Percentiles rank a stretch among this genome's conserved stretches.
Evolutionary conservation across 257 asterid species (phyloP).

Genomic region (Mitragyna speciosa): DNA sequence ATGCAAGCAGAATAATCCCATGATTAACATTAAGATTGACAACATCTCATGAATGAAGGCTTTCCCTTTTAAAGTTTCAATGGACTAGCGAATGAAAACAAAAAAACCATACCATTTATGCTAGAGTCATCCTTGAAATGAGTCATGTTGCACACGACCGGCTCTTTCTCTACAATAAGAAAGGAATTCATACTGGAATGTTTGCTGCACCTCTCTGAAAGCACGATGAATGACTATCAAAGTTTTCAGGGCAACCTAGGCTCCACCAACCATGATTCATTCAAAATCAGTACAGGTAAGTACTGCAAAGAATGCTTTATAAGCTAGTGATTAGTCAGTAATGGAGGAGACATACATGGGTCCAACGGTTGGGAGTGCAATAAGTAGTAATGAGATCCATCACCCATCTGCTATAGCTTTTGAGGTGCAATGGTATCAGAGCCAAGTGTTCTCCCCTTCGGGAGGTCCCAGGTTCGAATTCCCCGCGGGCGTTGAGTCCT

Average conservation of each 20-base stretch:
- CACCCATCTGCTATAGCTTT: too few relatives aligned
- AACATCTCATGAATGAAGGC: constrained; percentile 13
- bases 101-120: constrained; percentile 65
- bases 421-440: too few relatives aligned
- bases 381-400: too few relatives aligned
- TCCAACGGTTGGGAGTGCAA: too few relatives aligned
- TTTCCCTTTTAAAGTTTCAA: constrained; percentile 8
- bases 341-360: too few relatives aligned
- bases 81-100: not conserved
- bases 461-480: too few relatives aligned
- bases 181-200: constrained; percentile 88
- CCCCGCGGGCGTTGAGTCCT: too few relatives aligned
- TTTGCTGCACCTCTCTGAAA: constrained; percentile 88
- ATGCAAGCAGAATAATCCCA: constrained; percentile 99
- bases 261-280: constrained; percentile 6
- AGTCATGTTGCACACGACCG: constrained; percentile 77
- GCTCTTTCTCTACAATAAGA: constrained; percentile 82
- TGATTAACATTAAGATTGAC: constrained; percentile 47
- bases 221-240: constrained; percentile 96
- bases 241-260: constrained; percentile 96
- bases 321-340: too few relatives aligned
- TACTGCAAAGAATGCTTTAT: not conserved
- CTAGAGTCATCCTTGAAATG: constrained; percentile 98
- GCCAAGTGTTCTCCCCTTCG: too few relatives aligned
- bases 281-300: not conserved